Evolutionary conservation across 306 rosid genomes (phyloP), one percentile per base, ranked within the genome.

Genomic region (Vicia villosa): DNA sequence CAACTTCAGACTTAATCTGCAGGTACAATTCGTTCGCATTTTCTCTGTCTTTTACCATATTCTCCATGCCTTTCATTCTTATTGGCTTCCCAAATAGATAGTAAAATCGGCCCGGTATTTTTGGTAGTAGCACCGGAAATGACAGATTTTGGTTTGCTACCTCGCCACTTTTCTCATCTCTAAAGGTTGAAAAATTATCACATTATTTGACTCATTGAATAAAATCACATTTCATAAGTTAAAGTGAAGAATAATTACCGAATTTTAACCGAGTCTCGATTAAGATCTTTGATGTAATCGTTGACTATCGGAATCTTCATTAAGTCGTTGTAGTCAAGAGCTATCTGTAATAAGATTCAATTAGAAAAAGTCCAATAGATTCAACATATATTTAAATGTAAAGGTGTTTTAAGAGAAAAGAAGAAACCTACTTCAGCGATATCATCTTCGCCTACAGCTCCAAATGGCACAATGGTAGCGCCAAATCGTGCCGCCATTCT

Each of bases 401-500:
- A 19, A 3, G 14, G 16, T n/a, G n/a, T n/a, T 42, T 21, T 37
- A 64, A 61, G 54, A 55, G 62, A 57, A 61, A 65, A 41, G 75
- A 63, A 72, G 66, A 51, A 80, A 77, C 92, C 68, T 84, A 91
- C 99, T 36, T 91, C 79, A 30, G 81, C 65, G 6, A 94, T 0
- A 80, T 94, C 99, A 63, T 94, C 99, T 86, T 89, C 97, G 11
- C 99, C 99, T 6, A 94, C 99, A 50, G 85, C 87, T 69, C 91
- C 99, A 75, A 94, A 94, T 28, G 99, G 99, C 43, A 94, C 96
- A 79, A 94, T 88, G 20, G 92, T 91, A 63, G 96, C 99, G 21
- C 96, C 97, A 73, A 94, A 94, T 16, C 77, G 86, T 26, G 97
- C 97, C 1, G 99, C 99, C 97, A 89, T 91, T 76, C 99, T 88